These are phyloP conservation scores for Rhodotorula sphaerocarpa DNA, from an alignment of 768 basidiomycete genomes.

Conservation along the genomic window DNA sequence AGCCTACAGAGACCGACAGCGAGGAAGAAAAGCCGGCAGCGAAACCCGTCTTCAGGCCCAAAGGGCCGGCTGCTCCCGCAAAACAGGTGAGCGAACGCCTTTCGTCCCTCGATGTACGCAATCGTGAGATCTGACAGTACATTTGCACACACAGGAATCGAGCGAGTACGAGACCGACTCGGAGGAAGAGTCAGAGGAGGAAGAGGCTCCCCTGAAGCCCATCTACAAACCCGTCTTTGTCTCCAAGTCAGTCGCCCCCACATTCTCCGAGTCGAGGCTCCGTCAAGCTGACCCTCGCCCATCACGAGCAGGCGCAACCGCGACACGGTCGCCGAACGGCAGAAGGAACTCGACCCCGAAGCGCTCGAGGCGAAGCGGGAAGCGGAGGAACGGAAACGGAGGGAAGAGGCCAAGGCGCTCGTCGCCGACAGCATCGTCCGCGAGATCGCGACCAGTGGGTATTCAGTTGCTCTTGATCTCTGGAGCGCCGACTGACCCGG, in stretches of 20 bases:
- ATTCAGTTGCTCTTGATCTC: not conserved
- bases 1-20: slow-evolving; percentile 46
- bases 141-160: slow-evolving; percentile 49
- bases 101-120: not conserved
- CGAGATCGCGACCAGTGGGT: slow-evolving; percentile 82
- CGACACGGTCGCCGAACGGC: slow-evolving; percentile 60
- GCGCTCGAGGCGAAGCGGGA: slow-evolving; percentile 63
- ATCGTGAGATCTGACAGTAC: not conserved
- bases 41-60: slow-evolving; percentile 16
- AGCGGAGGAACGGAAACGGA: slow-evolving; percentile 67
- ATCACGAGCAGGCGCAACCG: slow-evolving; percentile 31
- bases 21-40: slow-evolving; percentile 38
- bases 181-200: slow-evolving; percentile 51
- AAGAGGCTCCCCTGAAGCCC: slow-evolving; percentile 65
- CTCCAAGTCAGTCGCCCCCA: slow-evolving; percentile 61
- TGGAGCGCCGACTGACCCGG: not conserved
- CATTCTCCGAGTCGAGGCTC: not conserved
- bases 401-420: slow-evolving; percentile 79
- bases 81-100: slow-evolving; percentile 28
- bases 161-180: slow-evolving; percentile 79
- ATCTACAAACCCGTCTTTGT: slow-evolving; percentile 89
- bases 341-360: slow-evolving; percentile 62
- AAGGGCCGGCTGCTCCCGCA: not conserved
- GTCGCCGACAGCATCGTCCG: slow-evolving; percentile 89
- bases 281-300: slow-evolving; percentile 43